Conservation (phyloP, 257 asterid species). For the Mentha longifolia region DNA sequence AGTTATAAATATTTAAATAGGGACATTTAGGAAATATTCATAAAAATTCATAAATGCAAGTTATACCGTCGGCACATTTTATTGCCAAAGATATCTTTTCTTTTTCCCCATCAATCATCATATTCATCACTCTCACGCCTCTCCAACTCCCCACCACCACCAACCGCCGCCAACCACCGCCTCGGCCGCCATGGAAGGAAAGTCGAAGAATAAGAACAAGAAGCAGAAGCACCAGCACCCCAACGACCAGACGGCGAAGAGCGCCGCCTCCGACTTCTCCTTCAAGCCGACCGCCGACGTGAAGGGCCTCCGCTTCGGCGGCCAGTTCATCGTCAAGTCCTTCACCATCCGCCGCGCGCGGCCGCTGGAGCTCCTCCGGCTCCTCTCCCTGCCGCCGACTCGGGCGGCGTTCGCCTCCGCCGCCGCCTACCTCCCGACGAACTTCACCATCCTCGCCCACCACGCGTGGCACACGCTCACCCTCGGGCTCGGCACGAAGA, state of each 20-base stretch:
- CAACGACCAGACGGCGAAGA: conserved; percentile 62
- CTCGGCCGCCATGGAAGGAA: conserved; percentile 50
- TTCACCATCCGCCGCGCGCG: conserved; percentile 88
- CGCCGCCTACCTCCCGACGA: conserved; percentile 81
- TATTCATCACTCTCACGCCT: conserved; percentile 3
- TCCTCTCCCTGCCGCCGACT: conserved; percentile 71
- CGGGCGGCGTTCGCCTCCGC: conserved; percentile 62
- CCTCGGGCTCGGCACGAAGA: conserved; percentile 87
- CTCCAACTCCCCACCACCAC: background rate
- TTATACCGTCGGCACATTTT: conserved; percentile 34
- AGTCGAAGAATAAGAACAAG: conserved; percentile 51
- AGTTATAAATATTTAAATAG: background rate
- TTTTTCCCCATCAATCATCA: conserved; percentile 30
- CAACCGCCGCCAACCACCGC: conserved; percentile 10
- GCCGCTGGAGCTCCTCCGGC: conserved; percentile 72
- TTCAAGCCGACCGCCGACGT: conserved; percentile 72
- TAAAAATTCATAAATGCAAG: conserved; percentile 11
- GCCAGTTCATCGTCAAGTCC: conserved; percentile 90
- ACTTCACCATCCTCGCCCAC: conserved; percentile 96
- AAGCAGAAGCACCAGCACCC: conserved; percentile 85
- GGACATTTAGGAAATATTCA: background rate
- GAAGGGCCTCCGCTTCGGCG: conserved; percentile 92
- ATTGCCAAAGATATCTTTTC: conserved; percentile 28
- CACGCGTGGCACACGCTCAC: conserved; percentile 99
- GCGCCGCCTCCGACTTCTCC: conserved; percentile 60